Conservation (phyloP, 495 filamentous ascomycete genomes). For the Penicillium ochrochloron region DNA sequence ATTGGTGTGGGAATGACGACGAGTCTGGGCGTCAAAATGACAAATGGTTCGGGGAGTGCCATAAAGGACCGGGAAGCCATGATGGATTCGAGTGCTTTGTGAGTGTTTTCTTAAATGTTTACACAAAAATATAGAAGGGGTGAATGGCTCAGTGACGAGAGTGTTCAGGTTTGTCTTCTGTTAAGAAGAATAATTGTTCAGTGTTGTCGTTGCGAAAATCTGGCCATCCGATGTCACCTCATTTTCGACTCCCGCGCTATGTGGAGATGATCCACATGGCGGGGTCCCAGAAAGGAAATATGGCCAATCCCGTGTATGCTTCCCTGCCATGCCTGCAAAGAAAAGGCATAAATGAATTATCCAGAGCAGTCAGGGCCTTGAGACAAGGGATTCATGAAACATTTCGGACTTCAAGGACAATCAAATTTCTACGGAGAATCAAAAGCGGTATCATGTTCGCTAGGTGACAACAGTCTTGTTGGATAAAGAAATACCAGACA, state of each 20-base stretch:
- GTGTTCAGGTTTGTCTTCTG: background rate
- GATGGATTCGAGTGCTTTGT: background rate
- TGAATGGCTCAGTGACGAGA: background rate
- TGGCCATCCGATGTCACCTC: background rate
- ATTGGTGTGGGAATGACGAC: slow-evolving; percentile 31
- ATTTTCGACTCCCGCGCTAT: background rate
- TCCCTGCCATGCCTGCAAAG: background rate
- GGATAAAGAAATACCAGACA: background rate
- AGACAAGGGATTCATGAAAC: background rate
- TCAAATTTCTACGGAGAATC: no score
- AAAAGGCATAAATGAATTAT: background rate
- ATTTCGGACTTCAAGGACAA: no score
- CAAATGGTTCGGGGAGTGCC: slow-evolving; percentile 17
- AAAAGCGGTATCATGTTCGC: no score
- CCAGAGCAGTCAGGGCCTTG: background rate
- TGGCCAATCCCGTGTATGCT: background rate
- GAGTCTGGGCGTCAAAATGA: slow-evolving; percentile 25
- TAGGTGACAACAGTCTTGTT: no score
- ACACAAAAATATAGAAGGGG: no score
- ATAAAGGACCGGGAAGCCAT: background rate
- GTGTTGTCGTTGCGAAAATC: background rate
- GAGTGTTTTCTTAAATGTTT: no score
- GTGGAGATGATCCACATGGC: slow-evolving; percentile 3
- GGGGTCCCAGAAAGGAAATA: background rate
- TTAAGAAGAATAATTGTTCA: no score